Evolutionary conservation across 768 basidiomycete genomes (phyloP), one percentile per base, ranked within the genome.

Genomic region (Hericium alpestre): DNA sequence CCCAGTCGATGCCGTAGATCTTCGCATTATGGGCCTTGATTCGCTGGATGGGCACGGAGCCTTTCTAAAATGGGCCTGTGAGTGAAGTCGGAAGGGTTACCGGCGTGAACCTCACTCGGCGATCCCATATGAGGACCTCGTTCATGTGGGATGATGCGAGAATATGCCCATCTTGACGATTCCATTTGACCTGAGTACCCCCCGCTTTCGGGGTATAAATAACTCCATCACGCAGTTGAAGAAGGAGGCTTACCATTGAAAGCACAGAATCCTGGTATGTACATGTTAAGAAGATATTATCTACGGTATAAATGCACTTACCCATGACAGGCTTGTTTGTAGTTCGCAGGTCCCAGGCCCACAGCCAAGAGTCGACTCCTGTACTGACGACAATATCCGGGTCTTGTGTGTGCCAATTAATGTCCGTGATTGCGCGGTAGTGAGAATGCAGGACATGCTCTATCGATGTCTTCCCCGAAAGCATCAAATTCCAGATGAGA

Each of bases 1-100:
- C 86, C 94, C 95, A 99, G 70, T 98, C 95, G 55, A 99, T 93
- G 1, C 96, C 96, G 60, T 99, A 97, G 48, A 97, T 96, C 70
- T 93, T 93, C 38, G 90, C 82, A n/a, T 73, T 75, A 65, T 98
- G 94, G 0, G 91, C 94, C 27, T 76, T 74, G 57, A 97, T 86
- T 4, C 77, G 77, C 11, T 81, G 76, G 5, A 90, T 72, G 1
- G 91, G 90, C 8, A 93, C 76, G 5, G 89, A 93, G 8, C 91
- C 92, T 84, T 93, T 95, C 87, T 93, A 61, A 40, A 32, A 13
- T 53, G 51, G 7, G 53, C 27, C 12, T 57, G 9, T 13, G 12
- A 13, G 27, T 38, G 37, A 15, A 40, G 1, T n/a, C 27, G 49
- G 37, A n/a, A 51, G 54, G 20, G 39, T 4, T 13, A 53, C n/a